Percentiles rank a stretch among this genome's conserved stretches.
Conservation (phyloP, 2,329 filamentous ascomycete genomes). For the Neofusicoccum cordaticola region DNA sequence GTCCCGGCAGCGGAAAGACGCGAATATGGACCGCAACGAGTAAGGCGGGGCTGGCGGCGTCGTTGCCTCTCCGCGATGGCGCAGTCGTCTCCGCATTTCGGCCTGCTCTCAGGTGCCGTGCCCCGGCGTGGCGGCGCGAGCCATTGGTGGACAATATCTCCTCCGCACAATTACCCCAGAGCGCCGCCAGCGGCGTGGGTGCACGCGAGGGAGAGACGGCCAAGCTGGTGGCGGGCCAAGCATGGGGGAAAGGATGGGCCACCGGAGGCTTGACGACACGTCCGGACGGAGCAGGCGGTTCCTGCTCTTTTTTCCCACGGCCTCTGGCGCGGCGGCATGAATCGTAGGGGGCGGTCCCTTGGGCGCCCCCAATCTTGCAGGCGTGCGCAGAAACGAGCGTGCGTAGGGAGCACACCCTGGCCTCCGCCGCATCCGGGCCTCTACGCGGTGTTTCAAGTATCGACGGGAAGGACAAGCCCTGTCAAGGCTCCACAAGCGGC, state of each 20-base stretch:
- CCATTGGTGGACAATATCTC: conserved; percentile 11
- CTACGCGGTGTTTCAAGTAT: neutral
- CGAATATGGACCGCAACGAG: neutral
- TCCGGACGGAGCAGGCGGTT: neutral
- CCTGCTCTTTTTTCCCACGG: neutral
- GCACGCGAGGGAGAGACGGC: neutral
- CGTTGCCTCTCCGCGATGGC: neutral
- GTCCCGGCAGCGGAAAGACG: neutral
- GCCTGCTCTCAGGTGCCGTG: neutral
- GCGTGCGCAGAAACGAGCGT: neutral
- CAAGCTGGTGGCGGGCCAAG: neutral
- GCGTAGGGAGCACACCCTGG: neutral
- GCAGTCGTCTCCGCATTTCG: conserved; percentile 2
- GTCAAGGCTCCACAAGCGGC: neutral
- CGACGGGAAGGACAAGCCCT: neutral
- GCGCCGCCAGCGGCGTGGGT: neutral
- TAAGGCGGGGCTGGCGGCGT: neutral
- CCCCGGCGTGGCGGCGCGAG: neutral
- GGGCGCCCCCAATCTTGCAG: neutral
- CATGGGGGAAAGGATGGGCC: neutral
- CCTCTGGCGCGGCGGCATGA: neutral
- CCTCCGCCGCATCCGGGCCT: neutral
- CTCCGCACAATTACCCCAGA: conserved; percentile 15
- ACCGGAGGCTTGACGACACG: neutral
- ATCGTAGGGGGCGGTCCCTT: neutral